These are phyloP conservation scores for Agrocybe praecox DNA, from an alignment of 768 basidiomycete genomes.

Conservation along the genomic window DNA sequence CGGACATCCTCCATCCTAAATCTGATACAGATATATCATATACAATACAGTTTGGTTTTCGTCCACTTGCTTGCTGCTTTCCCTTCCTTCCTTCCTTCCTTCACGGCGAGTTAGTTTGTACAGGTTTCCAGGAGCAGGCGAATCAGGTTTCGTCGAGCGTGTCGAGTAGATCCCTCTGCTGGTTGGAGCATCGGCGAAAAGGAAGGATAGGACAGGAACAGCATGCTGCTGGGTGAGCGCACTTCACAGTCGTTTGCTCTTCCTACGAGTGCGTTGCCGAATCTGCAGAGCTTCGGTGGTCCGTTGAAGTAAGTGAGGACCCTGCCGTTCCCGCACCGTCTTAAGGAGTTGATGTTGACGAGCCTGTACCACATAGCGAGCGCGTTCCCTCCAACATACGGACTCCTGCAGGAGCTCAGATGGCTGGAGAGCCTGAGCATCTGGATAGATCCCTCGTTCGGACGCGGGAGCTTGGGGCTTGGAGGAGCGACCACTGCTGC, in stretches of 20 bases:
- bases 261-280: constrained; percentile 24
- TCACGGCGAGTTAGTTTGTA: too few relatives aligned
- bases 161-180: too few relatives aligned
- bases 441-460: constrained; percentile 39
- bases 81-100: too few relatives aligned
- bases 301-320: constrained; percentile 30
- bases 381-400: constrained; percentile 32
- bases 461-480: constrained; percentile 9
- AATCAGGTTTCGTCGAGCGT: too few relatives aligned
- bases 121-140: too few relatives aligned
- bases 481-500: constrained; percentile 13
- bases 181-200: too few relatives aligned
- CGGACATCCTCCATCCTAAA: too few relatives aligned
- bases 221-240: constrained; percentile 29
- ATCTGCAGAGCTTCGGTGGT: constrained; percentile 35
- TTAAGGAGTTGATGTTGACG: constrained; percentile 31
- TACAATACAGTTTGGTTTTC: too few relatives aligned
- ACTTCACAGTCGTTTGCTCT: constrained; percentile 23
- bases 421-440: constrained; percentile 30
- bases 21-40: too few relatives aligned
- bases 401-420: constrained; percentile 28
- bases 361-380: constrained; percentile 34
- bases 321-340: constrained; percentile 27
- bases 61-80: too few relatives aligned
- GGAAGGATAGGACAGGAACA: too few relatives aligned